Conservation (phyloP, 345 rosid species). For the Linum tenue region DNA sequence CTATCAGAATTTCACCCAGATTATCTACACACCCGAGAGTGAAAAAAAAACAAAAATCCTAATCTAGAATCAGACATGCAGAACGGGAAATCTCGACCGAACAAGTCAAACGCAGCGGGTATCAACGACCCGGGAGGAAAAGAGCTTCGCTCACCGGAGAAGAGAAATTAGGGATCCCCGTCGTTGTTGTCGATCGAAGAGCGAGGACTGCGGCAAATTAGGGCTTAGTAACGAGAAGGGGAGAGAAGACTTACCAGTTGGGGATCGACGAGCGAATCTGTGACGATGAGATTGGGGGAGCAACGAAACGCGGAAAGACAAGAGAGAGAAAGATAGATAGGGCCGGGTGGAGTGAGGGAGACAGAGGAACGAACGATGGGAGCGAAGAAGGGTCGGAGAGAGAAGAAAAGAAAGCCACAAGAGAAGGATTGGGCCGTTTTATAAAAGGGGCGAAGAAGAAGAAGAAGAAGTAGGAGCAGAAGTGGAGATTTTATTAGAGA, state of each 20-base stretch:
- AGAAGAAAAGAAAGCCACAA: not conserved
- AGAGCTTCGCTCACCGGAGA: not conserved
- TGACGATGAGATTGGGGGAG: not conserved
- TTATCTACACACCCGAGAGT: too few species aligned
- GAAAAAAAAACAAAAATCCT: too few species aligned
- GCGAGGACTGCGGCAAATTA: not conserved
- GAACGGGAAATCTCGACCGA: not conserved
- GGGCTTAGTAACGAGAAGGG: not conserved
- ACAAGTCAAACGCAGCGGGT: not conserved
- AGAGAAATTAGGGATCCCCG: slow-evolving; percentile 1
- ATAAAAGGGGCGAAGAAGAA: too few species aligned
- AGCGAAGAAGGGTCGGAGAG: not conserved
- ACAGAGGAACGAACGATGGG: not conserved
- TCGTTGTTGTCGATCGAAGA: not conserved
- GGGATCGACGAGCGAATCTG: not conserved
- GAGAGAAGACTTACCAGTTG: slow-evolving; percentile 1
- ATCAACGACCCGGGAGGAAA: not conserved
- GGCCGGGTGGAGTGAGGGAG: not conserved
- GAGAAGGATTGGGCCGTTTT: not conserved
- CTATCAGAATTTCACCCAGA: too few species aligned
- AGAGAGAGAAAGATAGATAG: slow-evolving; percentile 3
- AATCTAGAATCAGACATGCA: not conserved
- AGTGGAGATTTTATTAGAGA: too few species aligned
- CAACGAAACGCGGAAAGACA: not conserved
- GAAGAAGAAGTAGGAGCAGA: too few species aligned